These are phyloP conservation scores for Cymbopogon citratus DNA, from an alignment of 176 grass and related monocot genomes.

Conservation along the genomic window DNA sequence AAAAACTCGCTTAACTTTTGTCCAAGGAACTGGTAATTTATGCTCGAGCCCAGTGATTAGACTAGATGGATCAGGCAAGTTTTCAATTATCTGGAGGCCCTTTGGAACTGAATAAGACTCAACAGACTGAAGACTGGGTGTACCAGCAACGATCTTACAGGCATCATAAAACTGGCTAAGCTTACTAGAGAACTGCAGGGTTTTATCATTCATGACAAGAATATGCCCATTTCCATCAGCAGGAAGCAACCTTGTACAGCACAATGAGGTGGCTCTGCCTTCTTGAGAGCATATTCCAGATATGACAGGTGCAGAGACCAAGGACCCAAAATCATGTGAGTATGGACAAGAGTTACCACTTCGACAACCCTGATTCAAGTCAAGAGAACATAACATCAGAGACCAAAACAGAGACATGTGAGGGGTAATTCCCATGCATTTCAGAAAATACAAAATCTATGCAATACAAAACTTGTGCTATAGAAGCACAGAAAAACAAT, in stretches of 20 bases:
- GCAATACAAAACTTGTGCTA: not conserved
- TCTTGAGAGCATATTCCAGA: conserved; percentile 56
- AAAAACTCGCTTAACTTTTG: conserved; percentile 44
- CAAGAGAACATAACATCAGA: conserved; percentile 18
- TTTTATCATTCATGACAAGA: conserved; percentile 72
- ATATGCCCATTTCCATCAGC: conserved; percentile 37
- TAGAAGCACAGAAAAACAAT: not conserved
- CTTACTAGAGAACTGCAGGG: conserved; percentile 50
- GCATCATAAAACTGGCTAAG: conserved; percentile 52
- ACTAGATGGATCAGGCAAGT: conserved; percentile 43
- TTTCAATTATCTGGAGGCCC: conserved; percentile 54
- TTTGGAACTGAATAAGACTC: conserved; percentile 28
- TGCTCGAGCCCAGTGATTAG: conserved; percentile 38
- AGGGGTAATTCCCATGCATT: not conserved
- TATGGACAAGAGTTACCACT: conserved; percentile 71
- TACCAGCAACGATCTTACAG: conserved; percentile 62
- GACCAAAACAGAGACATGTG: not conserved
- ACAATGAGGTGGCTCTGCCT: conserved; percentile 34
- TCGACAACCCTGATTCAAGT: conserved; percentile 61
- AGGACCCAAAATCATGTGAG: conserved; percentile 45
- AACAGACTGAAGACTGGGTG: conserved; percentile 27
- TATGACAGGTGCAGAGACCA: conserved; percentile 14
- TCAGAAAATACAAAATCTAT: not conserved
- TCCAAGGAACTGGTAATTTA: conserved; percentile 51
- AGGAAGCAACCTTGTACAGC: conserved; percentile 36